Evolutionary conservation across 208 protist species (phyloP), one percentile per base, ranked within the genome.

Genomic region (Crithidia thermophila): DNA sequence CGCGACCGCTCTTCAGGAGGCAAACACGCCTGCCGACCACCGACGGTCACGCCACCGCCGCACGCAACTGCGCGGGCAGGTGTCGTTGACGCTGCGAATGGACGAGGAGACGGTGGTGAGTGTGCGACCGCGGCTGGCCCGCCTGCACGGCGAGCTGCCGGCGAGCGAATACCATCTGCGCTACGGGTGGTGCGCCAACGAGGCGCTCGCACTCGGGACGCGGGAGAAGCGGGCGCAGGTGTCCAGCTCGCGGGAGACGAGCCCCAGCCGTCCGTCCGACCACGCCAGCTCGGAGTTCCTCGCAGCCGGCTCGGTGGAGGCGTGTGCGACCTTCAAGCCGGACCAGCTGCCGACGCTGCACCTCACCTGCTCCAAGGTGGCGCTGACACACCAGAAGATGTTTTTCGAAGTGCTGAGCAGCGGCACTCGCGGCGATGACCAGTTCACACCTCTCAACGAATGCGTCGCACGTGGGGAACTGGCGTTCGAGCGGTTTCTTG

Each of bases 91-190:
- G 2, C 30, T 77, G 37, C 34, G 40, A 3, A 68, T 77, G 50
- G 71, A 70, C 30, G 71, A 77, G 58, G 61, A 71, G 37, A 23
- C 33, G 3, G 64, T 67, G 58, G 58, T 71, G 43, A 16, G 9
- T 7, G 34, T 63, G 65, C 65, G 37, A 3, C 65, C 53, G 21
- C 65, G 45, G 14, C 46, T 63, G 42, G 8, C 63, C 6, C 57
- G 55, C 28, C 40, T 56, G 9, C 65, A 55, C 1, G 65, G 65
- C 11, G 37, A 13, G 18, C 25, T 56, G 2, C 31, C 52, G 13
- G 4, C 53, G 2, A 49, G 40, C 5, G 21, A 46, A 11, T 71
- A 47, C 33, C 52, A 55, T 30, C 39, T 71, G 30, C 65, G 65
- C 5, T 71, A 71, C 45, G 55, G 65, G 8, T 71, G 65, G 65